phyloP scores from a whole-genome alignment of 306 rosid species.

The Calophaca sinica region DNA sequence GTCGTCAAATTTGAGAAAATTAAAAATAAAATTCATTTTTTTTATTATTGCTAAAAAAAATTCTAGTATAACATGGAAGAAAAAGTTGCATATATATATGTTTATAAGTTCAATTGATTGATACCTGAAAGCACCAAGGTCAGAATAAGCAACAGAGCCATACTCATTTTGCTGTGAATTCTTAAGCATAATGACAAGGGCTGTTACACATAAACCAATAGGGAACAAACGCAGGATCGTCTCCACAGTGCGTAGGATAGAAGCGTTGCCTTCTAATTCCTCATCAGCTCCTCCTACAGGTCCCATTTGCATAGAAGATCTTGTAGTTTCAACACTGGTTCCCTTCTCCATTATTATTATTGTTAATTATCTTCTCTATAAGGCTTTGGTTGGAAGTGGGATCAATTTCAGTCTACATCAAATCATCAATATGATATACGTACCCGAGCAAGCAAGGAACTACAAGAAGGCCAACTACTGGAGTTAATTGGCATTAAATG shows the following conservation, averaged over 20 bases:
- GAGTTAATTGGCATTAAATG: background rate
- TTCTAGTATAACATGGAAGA: no score
- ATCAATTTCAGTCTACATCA: background rate
- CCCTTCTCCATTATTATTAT: slow-evolving; percentile 36
- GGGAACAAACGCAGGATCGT: slow-evolving; percentile 76
- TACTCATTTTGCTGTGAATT: slow-evolving; percentile 69
- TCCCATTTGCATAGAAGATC: slow-evolving; percentile 37
- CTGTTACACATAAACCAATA: slow-evolving; percentile 68
- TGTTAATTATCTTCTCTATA: background rate
- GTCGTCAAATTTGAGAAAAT: no score
- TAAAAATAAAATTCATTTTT: no score
- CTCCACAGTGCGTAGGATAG: slow-evolving; percentile 63
- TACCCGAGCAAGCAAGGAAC: background rate
- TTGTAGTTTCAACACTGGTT: slow-evolving; percentile 35
- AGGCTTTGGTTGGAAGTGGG: background rate
- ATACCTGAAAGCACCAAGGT: slow-evolving; percentile 82
- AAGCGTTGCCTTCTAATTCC: slow-evolving; percentile 19
- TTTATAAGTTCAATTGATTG: background rate
- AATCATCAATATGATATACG: background rate
- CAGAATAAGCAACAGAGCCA: slow-evolving; percentile 77
- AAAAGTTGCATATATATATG: no score
- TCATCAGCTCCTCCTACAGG: background rate
- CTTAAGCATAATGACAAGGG: slow-evolving; percentile 86
- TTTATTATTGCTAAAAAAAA: no score
- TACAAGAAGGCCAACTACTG: background rate